Evolutionary conservation across 2,329 filamentous ascomycete genomes (phyloP), one percentile per base, ranked within the genome.

Genomic region (Alternaria arbusti): DNA sequence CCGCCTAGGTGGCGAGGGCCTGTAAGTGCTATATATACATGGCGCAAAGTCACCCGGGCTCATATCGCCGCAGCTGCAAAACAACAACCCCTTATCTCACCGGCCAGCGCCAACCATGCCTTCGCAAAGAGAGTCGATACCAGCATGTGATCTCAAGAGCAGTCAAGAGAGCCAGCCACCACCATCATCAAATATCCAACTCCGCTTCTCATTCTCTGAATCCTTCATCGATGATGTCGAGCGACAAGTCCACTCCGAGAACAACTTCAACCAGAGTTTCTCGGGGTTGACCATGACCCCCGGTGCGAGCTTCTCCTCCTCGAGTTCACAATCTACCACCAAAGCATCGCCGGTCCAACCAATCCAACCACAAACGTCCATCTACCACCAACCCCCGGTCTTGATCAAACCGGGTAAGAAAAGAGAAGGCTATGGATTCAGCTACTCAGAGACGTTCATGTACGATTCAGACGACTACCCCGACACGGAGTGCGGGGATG

Each of bases 341-440:
- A 56, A 26, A 3, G 13, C 58, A 2, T 40, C 50, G 8, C 13
- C 62, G n/a, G n/a, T 57, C 30, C 61, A 54, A 23, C 49, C 28
- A 3, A 43, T 57, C 5, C 43, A 26, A 12, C 25, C 43, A 2
- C 60, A 63, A 22, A 49, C 43, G 5, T 32, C 59, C 12, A 50
- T 47, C 22, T 30, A 30, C 23, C 30, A 45, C 15, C 32, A 36
- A 40, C 47, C 12, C 51, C 71, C 56, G 5, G 32, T 20, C 36
- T 54, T 73, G 15, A 54, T 59, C 15, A 67, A 67, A n/a, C 71
- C 70, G 6, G 60, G 59, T 8, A 68, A 63, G 22, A 70, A 72
- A 30, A 63, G 65, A 13, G 69, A 70, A 54, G 72, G 72, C 3
- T 73, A 72, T 40, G 73, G 73, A 6, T 72, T 74, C 56, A 72